Conservation (phyloP, 2,329 filamentous ascomycete genomes). For the Chaetoscypha palmicola region DNA sequence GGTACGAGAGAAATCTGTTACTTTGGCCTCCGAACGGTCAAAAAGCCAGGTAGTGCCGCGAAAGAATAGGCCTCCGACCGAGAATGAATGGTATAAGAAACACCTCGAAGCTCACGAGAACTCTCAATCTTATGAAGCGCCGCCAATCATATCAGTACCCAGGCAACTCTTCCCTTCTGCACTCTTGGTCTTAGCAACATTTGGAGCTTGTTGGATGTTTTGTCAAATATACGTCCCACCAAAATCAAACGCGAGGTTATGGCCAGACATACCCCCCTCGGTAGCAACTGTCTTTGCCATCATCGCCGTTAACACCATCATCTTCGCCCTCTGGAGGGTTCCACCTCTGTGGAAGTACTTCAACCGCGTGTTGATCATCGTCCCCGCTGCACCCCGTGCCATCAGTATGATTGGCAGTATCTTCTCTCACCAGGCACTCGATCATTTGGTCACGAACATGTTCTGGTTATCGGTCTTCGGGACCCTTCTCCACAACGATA, state of each 20-base stretch:
- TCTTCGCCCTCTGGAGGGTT: slow-evolving; percentile 54
- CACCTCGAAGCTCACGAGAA: slow-evolving; percentile 39
- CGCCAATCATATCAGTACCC: slow-evolving; percentile 44
- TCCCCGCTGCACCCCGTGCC: slow-evolving; percentile 58
- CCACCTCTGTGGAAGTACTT: slow-evolving; percentile 59
- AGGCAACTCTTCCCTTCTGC: slow-evolving; percentile 50
- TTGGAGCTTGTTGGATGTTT: slow-evolving; percentile 38
- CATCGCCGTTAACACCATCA: slow-evolving; percentile 50
- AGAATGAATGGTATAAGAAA: slow-evolving; percentile 23
- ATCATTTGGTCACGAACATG: slow-evolving; percentile 61
- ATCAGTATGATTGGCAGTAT: slow-evolving; percentile 54
- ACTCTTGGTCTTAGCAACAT: slow-evolving; percentile 40
- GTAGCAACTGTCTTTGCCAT: slow-evolving; percentile 58
- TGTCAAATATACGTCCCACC: slow-evolving; percentile 47
- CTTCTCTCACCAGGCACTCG: slow-evolving; percentile 60
- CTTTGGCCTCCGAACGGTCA: not conserved
- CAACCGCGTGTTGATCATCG: slow-evolving; percentile 61
- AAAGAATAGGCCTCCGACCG: not conserved
- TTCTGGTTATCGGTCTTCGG: slow-evolving; percentile 59
- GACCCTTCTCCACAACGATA: slow-evolving; percentile 59
- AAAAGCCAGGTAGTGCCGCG: not conserved
- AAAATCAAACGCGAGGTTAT: slow-evolving; percentile 42
- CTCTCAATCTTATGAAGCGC: slow-evolving; percentile 44
- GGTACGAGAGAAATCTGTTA: not conserved
- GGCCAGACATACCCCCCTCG: slow-evolving; percentile 54